Base-by-base conservation (phyloP, 1,139 yeast genomes). In the Protomyces inundatus region DNA sequence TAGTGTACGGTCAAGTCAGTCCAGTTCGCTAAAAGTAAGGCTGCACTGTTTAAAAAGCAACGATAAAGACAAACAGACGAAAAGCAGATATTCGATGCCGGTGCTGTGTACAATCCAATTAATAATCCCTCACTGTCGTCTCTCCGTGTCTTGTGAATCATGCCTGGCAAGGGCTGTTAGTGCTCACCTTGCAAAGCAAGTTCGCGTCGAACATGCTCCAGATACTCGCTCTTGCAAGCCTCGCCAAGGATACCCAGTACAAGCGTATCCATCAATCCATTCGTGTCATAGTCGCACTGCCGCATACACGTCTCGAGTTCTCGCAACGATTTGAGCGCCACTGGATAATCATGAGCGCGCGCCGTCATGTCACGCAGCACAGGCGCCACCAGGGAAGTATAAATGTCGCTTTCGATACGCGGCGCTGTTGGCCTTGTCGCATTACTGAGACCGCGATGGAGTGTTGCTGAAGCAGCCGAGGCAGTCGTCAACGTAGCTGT, bases 241-340 rank as follows among this genome's bases (percentile, higher is more conserved):
- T 37, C 16, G 4, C 50, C 55, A n/a, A 57, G 37, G 32, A 57
- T 34, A 3, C 48, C 52, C 9, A 57, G 37, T 14, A 57, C 50
- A 39, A 58, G 54, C 6, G 62, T 58, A 33, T 58, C 62, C 35
- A 58, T 39, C 35, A 58, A 33, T 12, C 62, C 62, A 32, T 45
- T 58, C 30, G 62, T 58, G 23, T 58, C 62, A 6, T 12, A 34
- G 39, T 58, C 62, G 6, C 42, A 55, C 32, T 58, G 56, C 46
- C 33, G 35, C 36, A 58, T 30, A n/a, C 62, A 58, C 4, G 33
- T 32, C 50, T 58, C 56, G 9, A 58, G 39, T n/a, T 58, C 42
- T 23, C 52, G 40, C 40, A 58, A 33, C 35, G 62, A 58, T 30
- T 45, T 52, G n/a, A 58, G 23, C 9, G 62, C 62, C 14, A 58